Evolutionary conservation across 2,329 filamentous ascomycete species (phyloP).

Genomic region (Didymella lethalis): DNA sequence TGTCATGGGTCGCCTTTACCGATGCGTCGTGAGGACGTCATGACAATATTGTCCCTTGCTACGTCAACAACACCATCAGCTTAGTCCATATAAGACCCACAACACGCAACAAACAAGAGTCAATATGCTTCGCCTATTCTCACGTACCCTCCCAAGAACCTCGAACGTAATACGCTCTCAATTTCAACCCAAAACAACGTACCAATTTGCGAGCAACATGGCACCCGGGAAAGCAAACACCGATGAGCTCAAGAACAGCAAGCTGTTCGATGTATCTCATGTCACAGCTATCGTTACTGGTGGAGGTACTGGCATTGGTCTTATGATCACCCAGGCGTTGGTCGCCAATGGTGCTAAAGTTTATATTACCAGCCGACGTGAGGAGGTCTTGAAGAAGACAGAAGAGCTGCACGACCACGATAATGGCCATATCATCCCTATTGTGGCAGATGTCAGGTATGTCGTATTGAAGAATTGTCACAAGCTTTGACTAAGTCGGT

Average conservation of each 20-base stretch:
- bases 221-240: slow-evolving; percentile 47
- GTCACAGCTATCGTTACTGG: slow-evolving; percentile 57
- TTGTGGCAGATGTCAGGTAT: slow-evolving; percentile 42
- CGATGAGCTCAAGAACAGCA: slow-evolving; percentile 52
- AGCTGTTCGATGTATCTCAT: slow-evolving; percentile 57
- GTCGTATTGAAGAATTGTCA: not conserved
- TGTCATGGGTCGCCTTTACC: slow-evolving; percentile 14
- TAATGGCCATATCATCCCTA: slow-evolving; percentile 58
- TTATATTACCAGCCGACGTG: slow-evolving; percentile 47
- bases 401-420: slow-evolving; percentile 57
- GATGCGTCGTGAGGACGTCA: slow-evolving; percentile 41
- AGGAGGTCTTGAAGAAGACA: slow-evolving; percentile 50
- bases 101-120: not conserved
- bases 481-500: not conserved
- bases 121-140: slow-evolving; percentile 44
- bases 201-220: slow-evolving; percentile 43
- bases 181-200: slow-evolving; percentile 26
- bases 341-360: slow-evolving; percentile 67
- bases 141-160: slow-evolving; percentile 24
- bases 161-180: slow-evolving; percentile 18
- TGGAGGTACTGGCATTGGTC: slow-evolving; percentile 59
- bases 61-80: slow-evolving; percentile 26
- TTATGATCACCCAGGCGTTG: slow-evolving; percentile 72
- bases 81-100: slow-evolving; percentile 24
- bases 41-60: slow-evolving; percentile 33